Evolutionary conservation across 441 rosid species (phyloP).

Genomic region (Corymbia citriodora): DNA sequence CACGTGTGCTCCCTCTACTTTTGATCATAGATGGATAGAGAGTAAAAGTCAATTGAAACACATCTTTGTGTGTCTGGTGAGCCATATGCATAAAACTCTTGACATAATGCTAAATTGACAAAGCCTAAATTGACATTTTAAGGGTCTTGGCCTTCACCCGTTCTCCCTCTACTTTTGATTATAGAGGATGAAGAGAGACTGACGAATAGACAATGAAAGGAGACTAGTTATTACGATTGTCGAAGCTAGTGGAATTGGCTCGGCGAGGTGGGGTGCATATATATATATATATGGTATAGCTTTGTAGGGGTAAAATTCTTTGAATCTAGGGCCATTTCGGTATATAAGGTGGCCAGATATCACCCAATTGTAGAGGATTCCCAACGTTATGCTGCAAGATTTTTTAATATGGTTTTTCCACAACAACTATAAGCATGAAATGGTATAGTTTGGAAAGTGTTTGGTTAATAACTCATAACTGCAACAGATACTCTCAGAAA

Average conservation of each 20-base stretch:
- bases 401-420: not conserved
- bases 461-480: not conserved
- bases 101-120: rapidly evolving
- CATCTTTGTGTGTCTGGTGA: not conserved
- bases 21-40: too few relatives aligned
- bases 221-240: not conserved
- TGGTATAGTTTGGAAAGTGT: not conserved
- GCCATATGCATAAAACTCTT: not conserved
- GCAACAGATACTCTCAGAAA: not conserved
- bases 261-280: not conserved
- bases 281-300: not conserved
- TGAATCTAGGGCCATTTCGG: not conserved
- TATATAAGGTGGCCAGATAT: not conserved
- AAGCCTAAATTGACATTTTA: not conserved
- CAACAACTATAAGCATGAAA: not conserved
- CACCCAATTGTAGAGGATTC: not conserved
- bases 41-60: not conserved
- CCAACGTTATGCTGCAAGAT: not conserved
- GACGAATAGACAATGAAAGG: not conserved
- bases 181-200: not conserved
- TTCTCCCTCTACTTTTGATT: not conserved
- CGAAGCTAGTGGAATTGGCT: not conserved
- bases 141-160: not conserved
- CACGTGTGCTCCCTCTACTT: too few relatives aligned
- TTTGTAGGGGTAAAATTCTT: not conserved